Evolutionary conservation across 129 eudicot species (phyloP).

Genomic region (Chrysanthemum makinoi): DNA sequence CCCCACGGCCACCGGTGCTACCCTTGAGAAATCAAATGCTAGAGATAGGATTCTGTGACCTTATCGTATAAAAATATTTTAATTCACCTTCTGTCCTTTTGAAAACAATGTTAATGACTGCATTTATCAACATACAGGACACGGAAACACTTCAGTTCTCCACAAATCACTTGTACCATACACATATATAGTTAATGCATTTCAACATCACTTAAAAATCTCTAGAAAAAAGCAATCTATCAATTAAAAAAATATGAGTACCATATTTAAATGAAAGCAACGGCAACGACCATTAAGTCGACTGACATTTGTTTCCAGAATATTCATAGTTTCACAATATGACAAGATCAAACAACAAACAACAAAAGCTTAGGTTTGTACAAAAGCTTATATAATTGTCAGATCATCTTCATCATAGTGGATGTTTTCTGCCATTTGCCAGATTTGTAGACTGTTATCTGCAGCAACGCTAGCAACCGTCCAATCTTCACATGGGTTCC

Average conservation of each 20-base stretch:
- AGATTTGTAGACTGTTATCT: constrained; percentile 85
- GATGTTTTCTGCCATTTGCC: constrained; percentile 97
- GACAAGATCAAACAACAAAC: no score
- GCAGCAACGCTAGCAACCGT: constrained; percentile 88
- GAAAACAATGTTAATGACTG: neutral
- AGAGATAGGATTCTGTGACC: no score
- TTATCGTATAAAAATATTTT: no score
- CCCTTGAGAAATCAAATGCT: no score
- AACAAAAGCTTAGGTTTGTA: no score
- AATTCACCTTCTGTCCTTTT: neutral
- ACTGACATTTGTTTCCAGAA: no score
- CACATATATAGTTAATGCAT: neutral
- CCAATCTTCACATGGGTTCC: constrained; percentile 99
- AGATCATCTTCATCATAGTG: constrained; percentile 83
- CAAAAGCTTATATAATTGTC: neutral
- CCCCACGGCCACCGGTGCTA: no score
- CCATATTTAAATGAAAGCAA: no score
- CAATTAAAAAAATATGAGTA: no score
- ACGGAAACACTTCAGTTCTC: neutral
- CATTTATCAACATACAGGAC: neutral
- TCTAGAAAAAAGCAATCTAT: no score
- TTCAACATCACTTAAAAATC: neutral
- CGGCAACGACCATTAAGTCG: no score
- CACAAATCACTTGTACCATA: neutral
- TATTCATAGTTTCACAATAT: no score